phyloP scores from a whole-genome alignment of 179 eudicot genomes.

The Nepenthes alata region DNA sequence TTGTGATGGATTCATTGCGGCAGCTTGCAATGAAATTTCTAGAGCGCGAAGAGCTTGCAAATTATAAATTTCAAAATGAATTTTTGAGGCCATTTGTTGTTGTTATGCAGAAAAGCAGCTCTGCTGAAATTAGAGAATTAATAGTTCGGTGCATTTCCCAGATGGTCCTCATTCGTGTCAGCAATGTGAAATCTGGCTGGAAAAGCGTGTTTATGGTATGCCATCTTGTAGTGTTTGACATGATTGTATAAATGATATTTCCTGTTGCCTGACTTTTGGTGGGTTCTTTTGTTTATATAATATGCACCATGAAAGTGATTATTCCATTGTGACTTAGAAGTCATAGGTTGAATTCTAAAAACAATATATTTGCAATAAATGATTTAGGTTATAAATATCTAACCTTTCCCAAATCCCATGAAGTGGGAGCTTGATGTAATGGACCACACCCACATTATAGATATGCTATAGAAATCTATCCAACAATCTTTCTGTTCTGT shows the following conservation, averaged over 20 bases:
- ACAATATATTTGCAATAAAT: no score
- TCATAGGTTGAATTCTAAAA: no score
- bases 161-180: slow-evolving; percentile 94
- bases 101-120: slow-evolving; percentile 83
- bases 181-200: slow-evolving; percentile 98
- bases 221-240: not conserved
- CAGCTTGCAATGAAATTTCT: slow-evolving; percentile 97
- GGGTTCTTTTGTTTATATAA: no score
- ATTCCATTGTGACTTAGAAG: no score
- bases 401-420: no score
- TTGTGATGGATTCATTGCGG: slow-evolving; percentile 96
- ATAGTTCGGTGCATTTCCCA: slow-evolving; percentile 95
- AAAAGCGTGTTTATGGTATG: slow-evolving; percentile 92
- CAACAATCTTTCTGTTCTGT: no score
- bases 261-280: no score
- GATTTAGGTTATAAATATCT: no score
- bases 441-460: no score
- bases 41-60: slow-evolving; percentile 96
- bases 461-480: no score
- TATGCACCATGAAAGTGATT: no score
- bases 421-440: no score
- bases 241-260: slow-evolving; percentile 2
- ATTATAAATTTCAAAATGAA: slow-evolving; percentile 95
- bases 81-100: slow-evolving; percentile 91
- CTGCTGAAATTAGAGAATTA: slow-evolving; percentile 86